Base-by-base conservation (phyloP, 192 early-diverging fungal genomes). In the Anaeromyces robustus region DNA sequence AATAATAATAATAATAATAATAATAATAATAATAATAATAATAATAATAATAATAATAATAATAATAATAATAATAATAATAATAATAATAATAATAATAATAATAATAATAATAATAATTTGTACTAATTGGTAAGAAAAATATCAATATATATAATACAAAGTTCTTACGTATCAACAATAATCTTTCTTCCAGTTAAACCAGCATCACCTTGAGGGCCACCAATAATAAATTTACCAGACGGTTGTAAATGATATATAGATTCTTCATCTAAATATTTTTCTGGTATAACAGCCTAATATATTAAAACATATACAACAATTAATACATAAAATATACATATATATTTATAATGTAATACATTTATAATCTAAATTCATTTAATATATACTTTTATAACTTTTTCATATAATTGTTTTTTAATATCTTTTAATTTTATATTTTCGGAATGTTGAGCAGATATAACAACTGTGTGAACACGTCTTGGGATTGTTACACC, bases 121-220 rank as follows among this genome's bases (percentile, higher is more conserved):
- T n/a, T n/a, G n/a, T n/a, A n/a, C n/a, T n/a, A n/a, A n/a, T n/a
- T n/a, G n/a, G n/a, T n/a, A n/a, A n/a, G n/a, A n/a, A n/a, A n/a
- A n/a, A n/a, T n/a, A n/a, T n/a, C n/a, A n/a, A n/a, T n/a, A n/a
- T n/a, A n/a, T n/a, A n/a, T n/a, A n/a, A n/a, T n/a, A n/a, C n/a
- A n/a, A n/a, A n/a, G n/a, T n/a, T n/a, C 43, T 14, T 41, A 41
- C 39, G 86, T 85, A 81, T 88, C 87, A 86, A 94, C 93, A 82
- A 94, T 94, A 87, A 94, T 94, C 89, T 97, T 97, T 87, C 96
- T 95, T 43, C 97, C 97, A 84, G 96, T 99, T 82, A 99, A 92
- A 88, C 97, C 97, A 83, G 97, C 97, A 89, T 99, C 97, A 89
- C 97, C 96, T 89, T 99, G 97, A 79, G 97, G 97, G 81, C 97